A percentile compares a stretch with the other conserved stretches of the same genome.
These are phyloP conservation scores for Claviceps fusiformis DNA, from an alignment of 2,329 filamentous ascomycete genomes.

Conservation along the genomic window DNA sequence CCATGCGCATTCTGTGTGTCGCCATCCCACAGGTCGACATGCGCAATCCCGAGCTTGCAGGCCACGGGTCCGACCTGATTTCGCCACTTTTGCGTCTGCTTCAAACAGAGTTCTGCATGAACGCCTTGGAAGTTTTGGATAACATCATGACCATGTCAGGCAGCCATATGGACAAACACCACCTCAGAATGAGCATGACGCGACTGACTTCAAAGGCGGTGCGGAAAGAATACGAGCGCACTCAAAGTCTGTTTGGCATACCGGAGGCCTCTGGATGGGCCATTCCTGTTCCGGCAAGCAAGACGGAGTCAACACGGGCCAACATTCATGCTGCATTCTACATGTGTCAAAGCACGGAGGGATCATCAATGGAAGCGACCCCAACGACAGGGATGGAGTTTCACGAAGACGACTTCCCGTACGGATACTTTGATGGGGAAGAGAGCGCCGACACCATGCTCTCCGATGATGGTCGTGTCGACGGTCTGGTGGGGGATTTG, in stretches of 20 bases:
- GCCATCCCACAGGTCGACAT: conserved; percentile 87
- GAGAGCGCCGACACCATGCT: conserved; percentile 85
- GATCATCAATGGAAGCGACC: conserved; percentile 41
- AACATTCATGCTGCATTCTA: conserved; percentile 97
- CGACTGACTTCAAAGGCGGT: conserved; percentile 72
- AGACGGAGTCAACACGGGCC: conserved; percentile 70
- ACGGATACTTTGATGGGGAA: conserved; percentile 58
- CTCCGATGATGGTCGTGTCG: conserved; percentile 64
- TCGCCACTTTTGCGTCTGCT: conserved; percentile 80
- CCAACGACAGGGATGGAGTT: conserved; percentile 85
- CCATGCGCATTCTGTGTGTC: conserved; percentile 77
- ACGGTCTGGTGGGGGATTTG: conserved; percentile 60
- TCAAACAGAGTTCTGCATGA: conserved; percentile 86
- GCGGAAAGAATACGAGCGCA: conserved; percentile 88
- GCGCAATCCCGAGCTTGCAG: conserved; percentile 77
- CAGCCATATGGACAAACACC: conserved; percentile 83
- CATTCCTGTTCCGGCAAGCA: conserved; percentile 80
- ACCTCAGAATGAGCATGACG: conserved; percentile 97
- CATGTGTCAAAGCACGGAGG: conserved; percentile 64
- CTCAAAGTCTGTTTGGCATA: conserved; percentile 90
- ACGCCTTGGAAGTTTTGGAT: conserved; percentile 82
- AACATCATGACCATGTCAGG: conserved; percentile 91
- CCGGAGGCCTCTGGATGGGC: conserved; percentile 95
- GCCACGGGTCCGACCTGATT: conserved; percentile 86
- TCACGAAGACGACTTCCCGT: conserved; percentile 75